Base-by-base conservation (phyloP, 306 rosid species). In the Quercus suber region DNA sequence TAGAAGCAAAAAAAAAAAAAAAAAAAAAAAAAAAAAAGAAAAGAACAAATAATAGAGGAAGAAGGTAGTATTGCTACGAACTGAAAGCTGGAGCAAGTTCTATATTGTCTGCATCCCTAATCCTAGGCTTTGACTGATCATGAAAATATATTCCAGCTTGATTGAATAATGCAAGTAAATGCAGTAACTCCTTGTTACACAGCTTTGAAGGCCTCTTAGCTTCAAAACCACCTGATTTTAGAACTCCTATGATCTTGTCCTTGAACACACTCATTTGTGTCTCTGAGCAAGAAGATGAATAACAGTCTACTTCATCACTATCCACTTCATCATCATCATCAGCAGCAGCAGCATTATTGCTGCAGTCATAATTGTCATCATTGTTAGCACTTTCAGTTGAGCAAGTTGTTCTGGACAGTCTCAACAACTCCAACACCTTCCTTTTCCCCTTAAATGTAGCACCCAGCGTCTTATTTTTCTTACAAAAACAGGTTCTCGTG, bases 391-490 rank as follows among this genome's bases (percentile, higher is more conserved):
- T 70, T 52, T 78, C 78, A 18, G 33, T 64, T 69, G 58, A 55
- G 68, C 74, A 76, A 4, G 56, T 17, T 13, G 49, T 19, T 52
- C 77, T 79, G 30, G 84, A 85, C 52, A 85, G 27, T 37, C 74
- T 72, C 30, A 91, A 69, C 43, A 94, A 83, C 79, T 90, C 87
- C 75, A 73, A 61, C 56, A 89, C 73, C 75, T 84, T 90, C 82
- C 84, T 84, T 84, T 95, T 95, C 33, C 82, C 89, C 90, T 86
- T 95, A 79, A 93, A 91, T 0, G 83, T 84, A 2, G 96, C 92
- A 13, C 97, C 97, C n/a, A 95, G 85, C 3, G 99, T 95, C 89
- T 81, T 93, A 72, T 91, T 89, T 90, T 89, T 93, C 74, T 85
- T 87, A 49, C 79, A 51, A 23, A 93, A 91, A 80, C 94, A 91